Evolutionary conservation across 2,329 filamentous ascomycete species (phyloP), one percentile per base, ranked within the genome.

Genomic region (Neofusicoccum ribis): DNA sequence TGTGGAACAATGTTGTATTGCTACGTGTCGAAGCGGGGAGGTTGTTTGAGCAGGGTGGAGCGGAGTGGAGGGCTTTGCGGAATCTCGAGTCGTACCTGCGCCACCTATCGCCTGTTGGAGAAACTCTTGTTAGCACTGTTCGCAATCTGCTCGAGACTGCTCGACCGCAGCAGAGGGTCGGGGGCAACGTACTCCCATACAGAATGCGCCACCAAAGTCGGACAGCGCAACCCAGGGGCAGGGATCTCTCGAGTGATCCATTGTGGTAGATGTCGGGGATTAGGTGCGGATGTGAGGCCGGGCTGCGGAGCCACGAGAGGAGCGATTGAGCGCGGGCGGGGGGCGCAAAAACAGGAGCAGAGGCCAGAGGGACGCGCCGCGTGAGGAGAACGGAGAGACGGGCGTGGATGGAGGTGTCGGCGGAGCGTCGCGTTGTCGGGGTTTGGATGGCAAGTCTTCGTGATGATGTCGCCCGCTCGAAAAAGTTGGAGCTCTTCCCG

Each of bases 181-280:
- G 47, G 17, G 14, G 51, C 68, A 31, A 84, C 91, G 70, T 91
- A 95, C 92, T 73, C 94, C 94, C 94, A 97, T 98, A 77, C 87
- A 89, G 75, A 98, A 97, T 65, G 94, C 95, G 81, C 95, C 95
- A 69, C 95, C 95, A 78, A 98, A 98, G 83, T 99, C 95, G 81
- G 93, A 97, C 71, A 98, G 86, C 70, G 95, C 91, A 75, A 98
- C 93, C 89, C 90, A 98, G 65, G 95, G 95, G 82, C 95, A 98
- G 68, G 95, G 95, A 81, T 98, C 95, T 83, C 95, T 88, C 69
- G 91, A 91, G 85, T 98, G 95, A 88, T 99, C 94, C 91, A 97
- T 95, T 64, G 47, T 75, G 67, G 34, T 52, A 34, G 54, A 51
- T 36, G 56, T 59, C 41, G 50, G 52, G 36, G 41, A 58, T 41